A percentile compares a stretch with the other conserved stretches of the same genome.
These are phyloP conservation scores for Meyerozyma carpophila DNA, from an alignment of 1,139 yeast genomes.

Conservation along the genomic window DNA sequence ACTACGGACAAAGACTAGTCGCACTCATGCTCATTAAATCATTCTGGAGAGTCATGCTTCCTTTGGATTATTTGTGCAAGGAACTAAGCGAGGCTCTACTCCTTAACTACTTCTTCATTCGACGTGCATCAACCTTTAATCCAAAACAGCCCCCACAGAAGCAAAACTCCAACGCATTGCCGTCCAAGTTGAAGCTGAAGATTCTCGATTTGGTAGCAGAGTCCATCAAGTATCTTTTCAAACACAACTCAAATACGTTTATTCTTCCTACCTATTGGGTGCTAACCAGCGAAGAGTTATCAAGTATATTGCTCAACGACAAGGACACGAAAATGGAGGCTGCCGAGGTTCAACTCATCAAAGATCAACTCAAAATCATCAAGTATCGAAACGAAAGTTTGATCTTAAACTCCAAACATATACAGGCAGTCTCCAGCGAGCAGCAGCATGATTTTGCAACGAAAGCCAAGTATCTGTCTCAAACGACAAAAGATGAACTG, in stretches of 20 bases:
- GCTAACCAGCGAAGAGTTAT: conserved; percentile 41
- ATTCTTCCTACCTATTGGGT: conserved; percentile 78
- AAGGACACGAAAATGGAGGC: conserved; percentile 26
- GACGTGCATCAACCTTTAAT: conserved; percentile 13
- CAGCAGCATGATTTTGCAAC: neutral
- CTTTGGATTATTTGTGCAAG: conserved; percentile 51
- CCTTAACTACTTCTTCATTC: conserved; percentile 33
- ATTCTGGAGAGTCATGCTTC: conserved; percentile 67
- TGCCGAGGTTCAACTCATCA: conserved; percentile 21
- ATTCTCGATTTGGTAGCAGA: conserved; percentile 23
- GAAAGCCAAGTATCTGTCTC: neutral
- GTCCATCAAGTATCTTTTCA: conserved; percentile 47
- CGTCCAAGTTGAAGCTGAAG: conserved; percentile 16
- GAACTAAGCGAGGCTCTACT: conserved; percentile 55
- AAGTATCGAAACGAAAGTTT: conserved; percentile 69
- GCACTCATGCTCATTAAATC: conserved; percentile 55
- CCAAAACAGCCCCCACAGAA: conserved; percentile 3
- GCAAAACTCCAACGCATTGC: conserved; percentile 3
- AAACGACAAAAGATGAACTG: neutral
- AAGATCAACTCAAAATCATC: conserved; percentile 54
- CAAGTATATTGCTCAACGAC: conserved; percentile 29
- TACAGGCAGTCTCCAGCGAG: neutral
- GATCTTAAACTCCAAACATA: conserved; percentile 42
- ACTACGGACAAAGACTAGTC: conserved; percentile 32
- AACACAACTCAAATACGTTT: conserved; percentile 60